Evolutionary conservation across 2,329 filamentous ascomycete genomes (phyloP), one percentile per base, ranked within the genome.

Genomic region (Phaeoacremonium minimum): DNA sequence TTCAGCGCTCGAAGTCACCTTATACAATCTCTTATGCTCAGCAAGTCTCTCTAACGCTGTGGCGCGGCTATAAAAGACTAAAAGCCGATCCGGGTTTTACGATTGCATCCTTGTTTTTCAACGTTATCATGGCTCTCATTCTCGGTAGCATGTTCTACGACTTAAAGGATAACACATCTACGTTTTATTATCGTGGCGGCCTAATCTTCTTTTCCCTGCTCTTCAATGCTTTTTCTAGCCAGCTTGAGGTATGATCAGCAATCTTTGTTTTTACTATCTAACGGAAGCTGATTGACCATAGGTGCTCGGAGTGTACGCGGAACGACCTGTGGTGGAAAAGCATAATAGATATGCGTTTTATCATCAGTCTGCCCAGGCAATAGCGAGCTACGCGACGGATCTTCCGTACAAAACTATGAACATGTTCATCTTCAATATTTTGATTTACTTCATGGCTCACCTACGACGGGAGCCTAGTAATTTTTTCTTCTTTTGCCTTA

Each of bases 361-460:
- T 34, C 58, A 63, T 18, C 61, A 62, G 2, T 55, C 48, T 13
- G 49, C 57, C 33, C 56, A 68, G 49, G 58, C 58, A 11, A 17
- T 61, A 22, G 77, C 78, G 43, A 61, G 72, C 4, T 64, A 80
- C 42, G 60, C 66, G 11, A 81, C 80, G 65, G 82, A 82, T 48
- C 34, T 79, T 33, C 68, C 72, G 22, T 9, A 9, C 22, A 26
- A 26, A n/a, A n/a, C n/a, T n/a, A n/a, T n/a, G n/a, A n/a, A n/a
- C n/a, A n/a, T n/a, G n/a, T n/a, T n/a, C n/a, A n/a, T n/a, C n/a
- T 95, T 94, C 69, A 94, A 95, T 55, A 35, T 90, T 19, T 72
- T 78, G 2, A 62, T 95, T 4, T 95, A 95, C 65, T 95, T 95
- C 61, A 83, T 96, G 78, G 84, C 86, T 0, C 85, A 89, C 45